These are phyloP conservation scores for Calvatia gigantea DNA, from an alignment of 768 basidiomycete genomes.

Conservation along the genomic window DNA sequence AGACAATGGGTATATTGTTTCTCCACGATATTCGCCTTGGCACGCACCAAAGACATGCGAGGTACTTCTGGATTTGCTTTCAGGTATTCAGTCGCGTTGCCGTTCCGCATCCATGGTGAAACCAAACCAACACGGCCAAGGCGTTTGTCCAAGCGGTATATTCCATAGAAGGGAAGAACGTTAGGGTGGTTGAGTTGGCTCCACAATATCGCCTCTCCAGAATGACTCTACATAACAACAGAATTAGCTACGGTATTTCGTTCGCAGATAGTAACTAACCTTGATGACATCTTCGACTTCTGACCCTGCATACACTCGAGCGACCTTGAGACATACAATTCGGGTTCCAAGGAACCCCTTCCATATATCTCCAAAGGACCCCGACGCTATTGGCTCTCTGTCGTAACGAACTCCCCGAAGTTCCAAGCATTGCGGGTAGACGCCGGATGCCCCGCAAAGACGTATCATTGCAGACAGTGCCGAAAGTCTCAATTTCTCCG, in stretches of 20 bases:
- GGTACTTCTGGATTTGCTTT: neutral
- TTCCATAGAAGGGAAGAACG: constrained; percentile 15
- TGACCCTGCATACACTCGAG: constrained; percentile 17
- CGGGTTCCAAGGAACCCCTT: neutral
- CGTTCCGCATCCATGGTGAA: constrained; percentile 15
- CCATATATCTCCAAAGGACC: constrained; percentile 7
- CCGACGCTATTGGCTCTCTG: neutral
- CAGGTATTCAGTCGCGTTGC: constrained; percentile 11
- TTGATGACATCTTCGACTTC: constrained; percentile 17
- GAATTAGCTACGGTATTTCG: neutral
- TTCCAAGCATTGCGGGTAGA: constrained; percentile 2
- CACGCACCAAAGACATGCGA: constrained; percentile 3
- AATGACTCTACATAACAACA: neutral
- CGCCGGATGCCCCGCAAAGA: neutral
- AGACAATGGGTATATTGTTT: neutral
- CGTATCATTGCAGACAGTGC: neutral
- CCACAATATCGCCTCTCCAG: constrained; percentile 12
- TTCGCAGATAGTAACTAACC: too few relatives aligned
- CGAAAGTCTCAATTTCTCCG: neutral
- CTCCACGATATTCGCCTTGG: neutral
- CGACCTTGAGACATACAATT: constrained; percentile 11
- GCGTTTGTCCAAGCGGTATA: constrained; percentile 1
- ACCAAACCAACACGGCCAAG: constrained; percentile 1
- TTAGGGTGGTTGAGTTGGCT: constrained; percentile 10
- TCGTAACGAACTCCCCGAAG: neutral